Conservation (phyloP, 768 basidiomycete species). For the Tricholoma saponaceum region DNA sequence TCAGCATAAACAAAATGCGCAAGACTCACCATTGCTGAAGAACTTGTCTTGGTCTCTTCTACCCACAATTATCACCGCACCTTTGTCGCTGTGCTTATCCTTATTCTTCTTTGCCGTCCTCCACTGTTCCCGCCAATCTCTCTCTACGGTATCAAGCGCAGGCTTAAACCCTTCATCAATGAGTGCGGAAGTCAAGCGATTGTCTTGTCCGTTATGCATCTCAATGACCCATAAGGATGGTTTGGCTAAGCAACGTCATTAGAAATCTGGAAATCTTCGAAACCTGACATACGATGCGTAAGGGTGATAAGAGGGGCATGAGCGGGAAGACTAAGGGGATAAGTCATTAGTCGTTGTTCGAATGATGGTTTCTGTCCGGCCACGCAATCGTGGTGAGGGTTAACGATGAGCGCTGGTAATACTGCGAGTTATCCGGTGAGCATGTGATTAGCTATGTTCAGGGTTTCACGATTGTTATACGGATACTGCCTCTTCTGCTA, state of each 20-base stretch:
- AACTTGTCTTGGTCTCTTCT: slow-evolving; percentile 78
- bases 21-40: slow-evolving; percentile 71
- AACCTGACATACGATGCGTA: slow-evolving; percentile 48
- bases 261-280: not conserved
- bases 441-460: slow-evolving; percentile 19
- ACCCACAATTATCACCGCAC: slow-evolving; percentile 76
- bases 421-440: not conserved
- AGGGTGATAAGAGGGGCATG: slow-evolving; percentile 57
- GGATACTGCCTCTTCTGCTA: no score
- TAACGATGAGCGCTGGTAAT: no score
- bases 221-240: slow-evolving; percentile 72
- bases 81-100: slow-evolving; percentile 51
- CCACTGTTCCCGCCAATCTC: slow-evolving; percentile 61
- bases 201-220: slow-evolving; percentile 75
- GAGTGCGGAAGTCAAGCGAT: slow-evolving; percentile 56
- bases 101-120: slow-evolving; percentile 37
- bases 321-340: slow-evolving; percentile 46
- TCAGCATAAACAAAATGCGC: not conserved
- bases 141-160: slow-evolving; percentile 69
- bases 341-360: slow-evolving; percentile 30
- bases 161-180: slow-evolving; percentile 60
- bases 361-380: not conserved
- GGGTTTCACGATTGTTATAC: no score
- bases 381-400: not conserved
- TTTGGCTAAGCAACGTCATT: slow-evolving; percentile 40